phyloP scores from a whole-genome alignment of 2,329 filamentous ascomycete species.

The Diplodia scrobiculata region DNA sequence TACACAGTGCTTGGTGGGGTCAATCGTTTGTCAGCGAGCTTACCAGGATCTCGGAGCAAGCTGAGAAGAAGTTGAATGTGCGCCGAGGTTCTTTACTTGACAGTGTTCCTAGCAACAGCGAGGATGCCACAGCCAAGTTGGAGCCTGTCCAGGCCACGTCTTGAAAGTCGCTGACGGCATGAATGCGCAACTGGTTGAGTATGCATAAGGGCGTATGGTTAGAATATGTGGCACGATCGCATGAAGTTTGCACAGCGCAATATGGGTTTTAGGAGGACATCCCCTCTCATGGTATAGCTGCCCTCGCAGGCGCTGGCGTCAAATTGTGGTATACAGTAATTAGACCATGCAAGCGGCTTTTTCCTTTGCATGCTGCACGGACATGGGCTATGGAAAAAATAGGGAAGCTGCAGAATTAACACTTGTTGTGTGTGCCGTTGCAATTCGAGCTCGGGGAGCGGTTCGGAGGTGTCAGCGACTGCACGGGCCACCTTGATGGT shows the following conservation, averaged over 20 bases:
- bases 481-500: slow-evolving; percentile 2
- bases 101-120: slow-evolving; percentile 4
- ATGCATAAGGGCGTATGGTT: slow-evolving; percentile 16
- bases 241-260: slow-evolving; percentile 13
- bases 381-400: background rate
- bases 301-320: slow-evolving; percentile 4
- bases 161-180: background rate
- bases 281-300: background rate
- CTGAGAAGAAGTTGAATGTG: slow-evolving; percentile 54
- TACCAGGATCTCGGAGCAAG: slow-evolving; percentile 58
- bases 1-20: slow-evolving; percentile 82
- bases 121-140: background rate
- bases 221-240: slow-evolving; percentile 23
- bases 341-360: background rate
- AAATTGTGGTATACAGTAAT: slow-evolving; percentile 2
- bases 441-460: background rate
- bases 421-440: background rate
- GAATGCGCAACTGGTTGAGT: background rate
- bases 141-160: background rate
- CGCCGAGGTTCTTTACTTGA: slow-evolving; percentile 31
- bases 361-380: background rate
- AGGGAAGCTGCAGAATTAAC: background rate
- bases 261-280: background rate
- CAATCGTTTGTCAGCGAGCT: slow-evolving; percentile 88
- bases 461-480: background rate